phyloP scores from a whole-genome alignment of 208 protist species.

The Trypanosoma vivax region DNA sequence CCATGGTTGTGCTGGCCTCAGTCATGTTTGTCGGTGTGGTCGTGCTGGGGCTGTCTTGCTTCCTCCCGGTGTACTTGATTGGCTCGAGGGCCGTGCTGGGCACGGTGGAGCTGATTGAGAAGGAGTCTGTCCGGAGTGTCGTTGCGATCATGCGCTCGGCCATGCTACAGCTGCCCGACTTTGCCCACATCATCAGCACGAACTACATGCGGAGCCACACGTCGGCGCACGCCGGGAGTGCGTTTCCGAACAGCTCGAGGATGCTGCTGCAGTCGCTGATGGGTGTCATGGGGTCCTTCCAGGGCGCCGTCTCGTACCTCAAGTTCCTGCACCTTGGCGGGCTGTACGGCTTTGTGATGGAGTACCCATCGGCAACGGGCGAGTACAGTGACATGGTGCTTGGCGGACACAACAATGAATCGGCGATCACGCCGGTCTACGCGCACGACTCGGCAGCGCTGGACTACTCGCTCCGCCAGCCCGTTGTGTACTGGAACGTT shows the following conservation, averaged over 20 bases:
- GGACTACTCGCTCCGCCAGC: neutral
- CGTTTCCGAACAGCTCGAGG: constrained; percentile 1
- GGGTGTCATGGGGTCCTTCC: constrained; percentile 14
- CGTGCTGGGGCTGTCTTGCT: constrained; percentile 21
- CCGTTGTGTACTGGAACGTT: constrained; percentile 9
- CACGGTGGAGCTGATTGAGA: constrained; percentile 22
- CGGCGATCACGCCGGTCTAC: neutral
- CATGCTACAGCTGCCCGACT: constrained; percentile 50
- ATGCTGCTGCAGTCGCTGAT: constrained; percentile 15
- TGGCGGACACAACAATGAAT: neutral
- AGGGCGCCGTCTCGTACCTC: constrained; percentile 14
- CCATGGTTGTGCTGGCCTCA: too few species aligned
- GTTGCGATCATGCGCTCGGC: constrained; percentile 49
- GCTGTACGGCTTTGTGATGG: constrained; percentile 8
- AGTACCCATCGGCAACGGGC: neutral
- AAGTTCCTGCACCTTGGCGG: constrained; percentile 10
- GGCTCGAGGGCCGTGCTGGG: constrained; percentile 17
- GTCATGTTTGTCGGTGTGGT: constrained; percentile 32
- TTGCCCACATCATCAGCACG: constrained; percentile 53
- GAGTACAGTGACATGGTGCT: neutral
- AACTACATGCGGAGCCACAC: constrained; percentile 44
- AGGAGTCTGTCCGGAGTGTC: constrained; percentile 33
- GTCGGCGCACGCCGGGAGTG: constrained; percentile 7
- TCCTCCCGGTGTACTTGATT: constrained; percentile 25
- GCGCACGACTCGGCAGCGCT: constrained; percentile 5